Base-by-base conservation (phyloP, 208 protist species). In the Leptomonas pyrrhocoris region DNA sequence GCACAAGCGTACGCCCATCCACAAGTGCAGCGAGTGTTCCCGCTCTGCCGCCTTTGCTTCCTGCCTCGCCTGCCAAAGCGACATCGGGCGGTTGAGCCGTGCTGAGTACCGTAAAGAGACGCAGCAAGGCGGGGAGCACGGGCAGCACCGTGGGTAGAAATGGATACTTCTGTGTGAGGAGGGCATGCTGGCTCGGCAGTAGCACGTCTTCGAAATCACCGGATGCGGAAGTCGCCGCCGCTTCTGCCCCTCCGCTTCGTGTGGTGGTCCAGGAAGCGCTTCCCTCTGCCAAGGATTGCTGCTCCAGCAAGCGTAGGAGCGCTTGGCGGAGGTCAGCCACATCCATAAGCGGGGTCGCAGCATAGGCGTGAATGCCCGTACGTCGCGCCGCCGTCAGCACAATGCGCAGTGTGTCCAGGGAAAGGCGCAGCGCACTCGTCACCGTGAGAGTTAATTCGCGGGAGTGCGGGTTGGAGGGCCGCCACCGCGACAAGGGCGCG, bases 401-500 rank as follows among this genome's bases (percentile, higher is more conserved):
- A 0, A 40, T 31, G 3, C 78, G 73, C 9, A 86, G 58, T 19
- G 80, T 53, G 30, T 78, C 61, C 27, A 80, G 67, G 18, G 80
- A 78, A 13, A 85, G 12, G 21, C 65, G 36, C 48, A 86, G 56
- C 11, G 77, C 80, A 2, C 50, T 62, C 0, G 76, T 51, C 34
- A 86, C 77, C 6, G 57, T 68, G 40, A 43, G 54, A 28, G 51
- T 54, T 27, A 74, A 45, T 21, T 87, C 81, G 3, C 64, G 45
- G 15, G 80, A 62, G 30, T 79, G 68, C 18, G 67, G 54, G 62
- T 82, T 74, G 45, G 72, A 63, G n/a, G 74, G 81, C 13, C 62
- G 68, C 81, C 86, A 88, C 15, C 46, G 73, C 51, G 46, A 51
- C 28, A 90, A 74, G 31, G 67, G 56, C 0, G n/a, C 42, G 11